phyloP scores from a whole-genome alignment of 495 filamentous ascomycete species.

The Articulospora tetracladia region DNA sequence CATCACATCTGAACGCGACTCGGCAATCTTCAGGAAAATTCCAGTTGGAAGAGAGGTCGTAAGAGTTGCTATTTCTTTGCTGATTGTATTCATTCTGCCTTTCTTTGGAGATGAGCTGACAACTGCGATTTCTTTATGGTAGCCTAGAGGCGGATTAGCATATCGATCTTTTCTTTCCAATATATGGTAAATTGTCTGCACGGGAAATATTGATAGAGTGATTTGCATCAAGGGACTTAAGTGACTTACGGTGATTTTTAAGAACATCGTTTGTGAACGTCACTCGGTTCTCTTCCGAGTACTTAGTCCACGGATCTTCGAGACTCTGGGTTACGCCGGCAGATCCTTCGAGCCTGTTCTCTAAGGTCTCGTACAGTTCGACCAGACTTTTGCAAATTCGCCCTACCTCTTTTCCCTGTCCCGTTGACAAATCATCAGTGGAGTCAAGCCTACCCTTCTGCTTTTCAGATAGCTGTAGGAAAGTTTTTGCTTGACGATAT shows the following conservation, averaged over 20 bases:
- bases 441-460: neutral
- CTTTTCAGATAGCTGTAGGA: conserved; percentile 4
- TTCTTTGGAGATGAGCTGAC: neutral
- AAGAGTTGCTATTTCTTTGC: conserved; percentile 48
- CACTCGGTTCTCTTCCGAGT: conserved; percentile 11
- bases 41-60: conserved; percentile 50
- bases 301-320: conserved; percentile 10
- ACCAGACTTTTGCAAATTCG: conserved; percentile 14
- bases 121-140: neutral
- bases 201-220: neutral
- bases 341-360: neutral
- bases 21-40: conserved; percentile 54
- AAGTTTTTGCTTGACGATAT: conserved; percentile 15
- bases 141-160: neutral
- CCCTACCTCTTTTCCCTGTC: neutral
- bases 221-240: neutral
- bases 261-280: conserved; percentile 21
- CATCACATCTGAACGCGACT: conserved; percentile 50
- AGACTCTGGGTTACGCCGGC: neutral
- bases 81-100: conserved; percentile 45
- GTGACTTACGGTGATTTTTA: conserved; percentile 9
- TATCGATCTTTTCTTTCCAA: no score
- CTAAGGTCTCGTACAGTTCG: conserved; percentile 8
- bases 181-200: no score
- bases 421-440: neutral